These are phyloP conservation scores for Pecoramyces ruminantium DNA, from an alignment of 192 early-diverging fungal genomes.

Conservation along the genomic window DNA sequence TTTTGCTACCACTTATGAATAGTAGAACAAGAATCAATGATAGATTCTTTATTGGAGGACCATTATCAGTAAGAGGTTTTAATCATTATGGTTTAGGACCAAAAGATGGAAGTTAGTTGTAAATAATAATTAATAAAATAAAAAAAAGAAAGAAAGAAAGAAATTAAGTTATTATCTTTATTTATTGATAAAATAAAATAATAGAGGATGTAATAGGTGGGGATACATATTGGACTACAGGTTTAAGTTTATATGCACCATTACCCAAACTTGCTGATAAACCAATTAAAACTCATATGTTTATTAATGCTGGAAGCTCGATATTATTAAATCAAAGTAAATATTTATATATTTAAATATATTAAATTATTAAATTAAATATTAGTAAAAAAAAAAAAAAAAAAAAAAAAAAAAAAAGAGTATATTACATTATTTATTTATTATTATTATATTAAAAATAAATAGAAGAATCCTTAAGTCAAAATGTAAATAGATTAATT, in stretches of 20 bases:
- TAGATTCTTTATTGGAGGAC: constrained; percentile 78
- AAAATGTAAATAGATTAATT: constrained; percentile 20
- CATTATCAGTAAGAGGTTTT: constrained; percentile 75
- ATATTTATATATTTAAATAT: neutral
- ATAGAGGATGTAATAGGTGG: constrained; percentile 69
- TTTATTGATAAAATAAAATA: neutral
- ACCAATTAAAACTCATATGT: constrained; percentile 65
- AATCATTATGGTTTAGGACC: constrained; percentile 73
- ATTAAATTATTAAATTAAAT: constrained; percentile 6
- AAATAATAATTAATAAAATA: no score
- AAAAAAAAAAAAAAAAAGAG: no score
- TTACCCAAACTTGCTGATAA: constrained; percentile 47
- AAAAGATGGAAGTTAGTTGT: constrained; percentile 40
- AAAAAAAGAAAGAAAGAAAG: no score
- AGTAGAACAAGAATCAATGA: constrained; percentile 53
- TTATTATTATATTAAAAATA: no score
- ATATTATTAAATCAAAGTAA: constrained; percentile 26
- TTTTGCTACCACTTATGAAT: constrained; percentile 39
- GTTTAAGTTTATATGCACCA: constrained; percentile 63
- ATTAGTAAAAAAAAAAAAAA: no score
- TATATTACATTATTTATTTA: no score
- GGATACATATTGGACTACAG: constrained; percentile 64
- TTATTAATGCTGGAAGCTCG: constrained; percentile 71
- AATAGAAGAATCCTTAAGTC: constrained; percentile 10
- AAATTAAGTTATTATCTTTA: no score